phyloP scores from a whole-genome alignment of 768 basidiomycete genomes.

The Boletus insuetus region DNA sequence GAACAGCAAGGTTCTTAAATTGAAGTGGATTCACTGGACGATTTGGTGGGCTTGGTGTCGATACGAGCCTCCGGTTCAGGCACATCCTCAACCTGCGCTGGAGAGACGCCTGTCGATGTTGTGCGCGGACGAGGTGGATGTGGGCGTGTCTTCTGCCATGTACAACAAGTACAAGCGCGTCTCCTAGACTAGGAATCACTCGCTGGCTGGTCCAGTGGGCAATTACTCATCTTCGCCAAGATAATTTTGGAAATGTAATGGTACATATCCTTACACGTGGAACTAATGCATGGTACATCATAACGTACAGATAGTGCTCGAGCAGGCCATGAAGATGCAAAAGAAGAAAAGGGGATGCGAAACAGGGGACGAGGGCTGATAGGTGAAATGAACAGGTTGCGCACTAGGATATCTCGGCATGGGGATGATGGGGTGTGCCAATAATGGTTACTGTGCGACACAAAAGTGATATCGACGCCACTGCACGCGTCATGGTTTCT shows the following conservation, averaged over 20 bases:
- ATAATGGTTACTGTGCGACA: conserved; percentile 4
- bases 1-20: conserved; percentile 24
- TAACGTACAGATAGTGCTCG: conserved; percentile 6
- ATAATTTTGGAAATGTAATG: background rate
- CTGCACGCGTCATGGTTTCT: conserved; percentile 3
- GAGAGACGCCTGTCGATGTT: conserved; percentile 21
- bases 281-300: conserved; percentile 19
- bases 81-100: conserved; percentile 22
- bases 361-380: conserved; percentile 5
- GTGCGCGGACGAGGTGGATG: conserved; percentile 27
- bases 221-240: background rate
- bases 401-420: conserved; percentile 23
- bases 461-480: conserved; percentile 11
- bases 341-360: background rate
- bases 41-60: conserved; percentile 31
- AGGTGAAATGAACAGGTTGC: conserved; percentile 13
- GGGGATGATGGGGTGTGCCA: conserved; percentile 1
- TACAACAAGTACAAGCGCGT: conserved; percentile 35
- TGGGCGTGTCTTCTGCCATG: conserved; percentile 28
- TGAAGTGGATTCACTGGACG: conserved; percentile 34
- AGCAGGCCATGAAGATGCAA: conserved; percentile 1
- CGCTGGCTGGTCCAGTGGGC: conserved; percentile 13
- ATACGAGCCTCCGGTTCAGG: conserved; percentile 17
- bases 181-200: conserved; percentile 5
- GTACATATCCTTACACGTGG: conserved; percentile 18